Conservation (phyloP, 2,329 filamentous ascomycete species). For the Penicillium sp. region DNA sequence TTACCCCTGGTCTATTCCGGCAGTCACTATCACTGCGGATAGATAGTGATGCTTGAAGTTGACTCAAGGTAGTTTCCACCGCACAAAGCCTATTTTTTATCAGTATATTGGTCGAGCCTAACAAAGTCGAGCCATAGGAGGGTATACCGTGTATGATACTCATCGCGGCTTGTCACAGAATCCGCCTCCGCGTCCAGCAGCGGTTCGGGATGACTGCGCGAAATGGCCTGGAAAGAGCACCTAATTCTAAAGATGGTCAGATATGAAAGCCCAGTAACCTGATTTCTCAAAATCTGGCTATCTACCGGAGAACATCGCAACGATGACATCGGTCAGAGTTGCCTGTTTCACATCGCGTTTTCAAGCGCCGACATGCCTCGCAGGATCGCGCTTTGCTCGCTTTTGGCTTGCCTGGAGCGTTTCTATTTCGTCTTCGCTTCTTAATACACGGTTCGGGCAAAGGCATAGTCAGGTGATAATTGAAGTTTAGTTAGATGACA, state of each 20-base stretch:
- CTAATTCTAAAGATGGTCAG: background rate
- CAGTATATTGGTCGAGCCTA: background rate
- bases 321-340: constrained; percentile 16
- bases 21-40: background rate
- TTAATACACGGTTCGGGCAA: background rate
- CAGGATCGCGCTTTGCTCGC: background rate
- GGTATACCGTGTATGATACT: background rate
- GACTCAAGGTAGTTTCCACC: background rate
- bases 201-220: background rate
- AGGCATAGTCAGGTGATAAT: background rate
- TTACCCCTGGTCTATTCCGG: background rate
- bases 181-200: background rate
- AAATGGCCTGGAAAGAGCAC: background rate
- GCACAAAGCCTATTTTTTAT: background rate
- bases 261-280: background rate
- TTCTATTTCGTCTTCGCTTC: background rate
- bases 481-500: background rate
- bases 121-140: fast-evolving
- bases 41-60: background rate
- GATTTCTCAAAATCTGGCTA: background rate
- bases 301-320: constrained; percentile 11
- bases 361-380: background rate
- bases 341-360: background rate
- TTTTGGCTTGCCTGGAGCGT: background rate
- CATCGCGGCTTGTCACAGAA: background rate